Evolutionary conservation across 2,329 filamentous ascomycete species (phyloP).

Genomic region (Pseudocercospora pini-densiflorae): DNA sequence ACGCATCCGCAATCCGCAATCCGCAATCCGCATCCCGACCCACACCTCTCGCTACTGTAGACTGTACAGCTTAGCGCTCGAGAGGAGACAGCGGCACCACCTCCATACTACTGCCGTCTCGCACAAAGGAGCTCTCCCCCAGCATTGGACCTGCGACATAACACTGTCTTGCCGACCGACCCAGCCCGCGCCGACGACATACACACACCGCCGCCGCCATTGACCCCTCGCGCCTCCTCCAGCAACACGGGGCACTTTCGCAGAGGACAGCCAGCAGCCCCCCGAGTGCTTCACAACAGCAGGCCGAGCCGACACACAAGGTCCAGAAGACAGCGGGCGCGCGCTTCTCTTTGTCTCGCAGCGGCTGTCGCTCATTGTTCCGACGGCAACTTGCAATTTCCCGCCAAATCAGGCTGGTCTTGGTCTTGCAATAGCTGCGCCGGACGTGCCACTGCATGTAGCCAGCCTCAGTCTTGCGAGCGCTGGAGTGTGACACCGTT

Average conservation of each 20-base stretch:
- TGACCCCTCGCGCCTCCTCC: constrained; percentile 14
- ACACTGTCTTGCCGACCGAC: background rate
- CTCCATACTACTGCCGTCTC: background rate
- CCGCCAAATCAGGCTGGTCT: constrained; percentile 22
- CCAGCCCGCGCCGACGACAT: constrained; percentile 1
- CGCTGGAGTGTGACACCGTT: constrained; percentile 26
- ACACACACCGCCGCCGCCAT: constrained; percentile 8
- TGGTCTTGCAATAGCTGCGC: constrained; percentile 24
- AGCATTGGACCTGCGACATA: constrained; percentile 1
- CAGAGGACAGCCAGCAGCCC: constrained; percentile 7
- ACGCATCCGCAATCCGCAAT: background rate
- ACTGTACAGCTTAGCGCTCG: background rate
- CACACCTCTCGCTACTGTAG: background rate
- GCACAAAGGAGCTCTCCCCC: background rate
- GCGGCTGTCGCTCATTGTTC: constrained; percentile 31
- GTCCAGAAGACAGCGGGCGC: constrained; percentile 13
- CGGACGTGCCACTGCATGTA: constrained; percentile 26
- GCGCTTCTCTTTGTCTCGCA: constrained; percentile 25
- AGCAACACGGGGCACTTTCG: constrained; percentile 2
- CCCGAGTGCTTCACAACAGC: constrained; percentile 10
- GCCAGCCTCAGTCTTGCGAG: constrained; percentile 26
- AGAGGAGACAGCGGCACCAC: background rate
- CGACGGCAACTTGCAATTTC: constrained; percentile 27
- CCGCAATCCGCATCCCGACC: background rate
- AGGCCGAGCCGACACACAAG: constrained; percentile 18